Percentiles rank a stretch among this genome's conserved stretches.
phyloP scores from a whole-genome alignment of 176 grass and related monocot species.

The Pontederia paniculata region DNA sequence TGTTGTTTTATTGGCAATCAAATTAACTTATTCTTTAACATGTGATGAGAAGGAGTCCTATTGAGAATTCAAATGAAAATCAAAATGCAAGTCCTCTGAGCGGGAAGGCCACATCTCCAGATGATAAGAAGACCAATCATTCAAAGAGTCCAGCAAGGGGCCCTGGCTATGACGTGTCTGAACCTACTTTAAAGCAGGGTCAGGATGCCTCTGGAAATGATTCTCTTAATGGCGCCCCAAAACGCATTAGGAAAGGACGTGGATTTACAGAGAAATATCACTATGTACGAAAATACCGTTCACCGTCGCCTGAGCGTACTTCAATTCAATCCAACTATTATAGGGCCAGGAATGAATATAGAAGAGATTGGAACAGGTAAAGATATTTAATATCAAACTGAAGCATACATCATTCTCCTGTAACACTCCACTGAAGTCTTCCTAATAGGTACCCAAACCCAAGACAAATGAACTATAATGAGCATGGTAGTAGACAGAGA shows the following conservation, averaged over 20 bases:
- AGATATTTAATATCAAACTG: not conserved
- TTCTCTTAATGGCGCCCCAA: conserved; percentile 31
- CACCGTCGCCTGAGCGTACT: conserved; percentile 59
- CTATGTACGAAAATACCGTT: conserved; percentile 53
- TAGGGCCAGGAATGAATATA: conserved; percentile 47
- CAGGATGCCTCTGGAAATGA: conserved; percentile 20
- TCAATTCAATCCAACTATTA: conserved; percentile 33
- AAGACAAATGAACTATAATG: conserved; percentile 30
- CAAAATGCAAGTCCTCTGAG: conserved; percentile 18
- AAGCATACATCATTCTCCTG: not conserved
- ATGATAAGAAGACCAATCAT: conserved; percentile 13
- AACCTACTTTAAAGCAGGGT: conserved; percentile 29
- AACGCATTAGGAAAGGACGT: conserved; percentile 66
- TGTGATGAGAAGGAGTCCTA: conserved; percentile 2
- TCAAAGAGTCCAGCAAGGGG: conserved; percentile 28
- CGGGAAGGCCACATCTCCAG: conserved; percentile 11
- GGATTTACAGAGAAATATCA: conserved; percentile 63
- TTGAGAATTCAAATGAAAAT: conserved; percentile 24
- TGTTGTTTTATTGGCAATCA: not conserved
- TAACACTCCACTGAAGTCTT: not conserved
- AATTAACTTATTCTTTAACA: not conserved
- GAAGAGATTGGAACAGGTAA: conserved; percentile 54
- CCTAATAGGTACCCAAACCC: conserved; percentile 11
- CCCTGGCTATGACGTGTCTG: conserved; percentile 7
- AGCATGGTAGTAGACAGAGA: conserved; percentile 28